These are phyloP conservation scores for Cardamine chenopodiifolia DNA, from an alignment of 345 rosid genomes.

Conservation along the genomic window DNA sequence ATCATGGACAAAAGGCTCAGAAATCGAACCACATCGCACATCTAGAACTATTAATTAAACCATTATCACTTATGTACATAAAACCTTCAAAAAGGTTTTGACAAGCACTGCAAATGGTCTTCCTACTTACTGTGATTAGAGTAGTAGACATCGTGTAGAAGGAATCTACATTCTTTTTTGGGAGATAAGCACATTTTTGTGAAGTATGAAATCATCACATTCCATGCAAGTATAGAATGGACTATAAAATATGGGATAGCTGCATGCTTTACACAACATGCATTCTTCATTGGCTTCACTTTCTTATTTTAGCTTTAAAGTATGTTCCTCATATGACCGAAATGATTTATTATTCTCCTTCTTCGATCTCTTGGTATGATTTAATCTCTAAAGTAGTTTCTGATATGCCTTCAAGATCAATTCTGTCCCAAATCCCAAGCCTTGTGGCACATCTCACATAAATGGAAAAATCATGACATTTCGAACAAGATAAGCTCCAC, in stretches of 20 bases:
- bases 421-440: neutral
- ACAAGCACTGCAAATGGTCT: neutral
- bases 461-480: neutral
- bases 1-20: neutral
- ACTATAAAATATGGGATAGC: neutral
- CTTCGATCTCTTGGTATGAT: neutral
- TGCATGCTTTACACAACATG: neutral
- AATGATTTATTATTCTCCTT: neutral
- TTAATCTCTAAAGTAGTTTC: neutral
- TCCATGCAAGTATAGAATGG: neutral
- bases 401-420: neutral
- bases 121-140: neutral
- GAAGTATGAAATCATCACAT: neutral
- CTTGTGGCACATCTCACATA: neutral
- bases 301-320: neutral
- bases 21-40: constrained; percentile 1
- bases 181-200: neutral
- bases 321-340: neutral
- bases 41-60: fast-evolving
- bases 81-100: neutral
- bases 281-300: neutral
- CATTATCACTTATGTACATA: neutral
- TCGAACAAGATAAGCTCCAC: neutral
- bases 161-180: neutral
- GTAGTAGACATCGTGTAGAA: neutral